Conservation (phyloP, 2,329 filamentous ascomycete species). For the Venturia asperata region DNA sequence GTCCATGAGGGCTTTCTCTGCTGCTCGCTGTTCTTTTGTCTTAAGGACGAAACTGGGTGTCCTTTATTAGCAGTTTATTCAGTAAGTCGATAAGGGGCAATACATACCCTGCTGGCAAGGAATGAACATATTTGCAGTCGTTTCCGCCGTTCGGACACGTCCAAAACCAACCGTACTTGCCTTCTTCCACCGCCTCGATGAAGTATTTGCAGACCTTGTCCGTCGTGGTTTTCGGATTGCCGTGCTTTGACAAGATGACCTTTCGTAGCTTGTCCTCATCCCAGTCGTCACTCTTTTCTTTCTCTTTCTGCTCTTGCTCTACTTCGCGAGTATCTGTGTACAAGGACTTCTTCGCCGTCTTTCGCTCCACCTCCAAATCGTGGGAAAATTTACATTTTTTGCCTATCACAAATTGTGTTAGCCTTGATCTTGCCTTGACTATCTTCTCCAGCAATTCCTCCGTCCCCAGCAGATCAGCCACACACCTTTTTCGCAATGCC, state of each 20-base stretch:
- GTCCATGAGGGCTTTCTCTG: constrained; percentile 91
- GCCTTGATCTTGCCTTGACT: neutral
- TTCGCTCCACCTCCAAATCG: constrained; percentile 80
- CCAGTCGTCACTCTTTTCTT: constrained; percentile 92
- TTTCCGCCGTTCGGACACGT: constrained; percentile 91
- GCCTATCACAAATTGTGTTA: constrained; percentile 30
- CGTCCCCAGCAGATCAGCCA: neutral
- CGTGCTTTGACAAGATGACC: constrained; percentile 92
- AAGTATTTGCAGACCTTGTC: constrained; percentile 99
- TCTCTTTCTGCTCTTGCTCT: constrained; percentile 70
- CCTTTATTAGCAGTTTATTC: constrained; percentile 21
- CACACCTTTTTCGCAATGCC: constrained; percentile 81
- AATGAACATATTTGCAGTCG: constrained; percentile 98
- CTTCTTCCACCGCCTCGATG: constrained; percentile 93
- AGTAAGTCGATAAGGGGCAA: neutral
- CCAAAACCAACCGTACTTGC: constrained; percentile 99
- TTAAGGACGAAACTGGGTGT: constrained; percentile 77
- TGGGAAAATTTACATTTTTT: constrained; percentile 98
- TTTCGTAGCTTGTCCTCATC: constrained; percentile 91
- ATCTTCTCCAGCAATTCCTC: neutral
- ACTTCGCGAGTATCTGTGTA: constrained; percentile 76
- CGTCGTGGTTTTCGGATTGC: constrained; percentile 88
- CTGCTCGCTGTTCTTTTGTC: constrained; percentile 92
- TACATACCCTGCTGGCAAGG: constrained; percentile 82
- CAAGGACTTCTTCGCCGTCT: constrained; percentile 83